These are phyloP conservation scores for Tuber umbilicatum DNA, from an alignment of 495 filamentous ascomycete genomes.

Conservation along the genomic window DNA sequence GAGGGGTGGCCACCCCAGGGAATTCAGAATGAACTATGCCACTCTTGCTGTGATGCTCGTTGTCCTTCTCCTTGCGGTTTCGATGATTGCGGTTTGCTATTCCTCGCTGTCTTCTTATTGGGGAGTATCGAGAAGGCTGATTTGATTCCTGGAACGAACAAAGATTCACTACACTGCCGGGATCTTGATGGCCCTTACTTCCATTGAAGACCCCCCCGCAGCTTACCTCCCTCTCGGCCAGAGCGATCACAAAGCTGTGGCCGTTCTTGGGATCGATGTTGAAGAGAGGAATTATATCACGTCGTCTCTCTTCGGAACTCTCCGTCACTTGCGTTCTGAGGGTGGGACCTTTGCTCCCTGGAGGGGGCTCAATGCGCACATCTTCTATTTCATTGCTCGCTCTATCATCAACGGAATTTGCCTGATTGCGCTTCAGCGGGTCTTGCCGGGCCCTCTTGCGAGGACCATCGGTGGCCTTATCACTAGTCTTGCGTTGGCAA, in stretches of 20 bases:
- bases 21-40: not conserved
- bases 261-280: conserved; percentile 6
- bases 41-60: not conserved
- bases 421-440: conserved; percentile 39
- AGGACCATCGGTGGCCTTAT: conserved; percentile 39
- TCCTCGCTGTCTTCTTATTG: not conserved
- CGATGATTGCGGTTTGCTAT: not conserved
- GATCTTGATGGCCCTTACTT: conserved; percentile 55
- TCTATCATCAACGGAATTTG: conserved; percentile 21
- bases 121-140: not conserved
- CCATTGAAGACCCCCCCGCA: conserved; percentile 56
- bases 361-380: conserved; percentile 32
- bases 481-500: conserved; percentile 42
- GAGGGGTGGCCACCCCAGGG: not conserved
- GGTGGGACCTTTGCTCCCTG: conserved; percentile 54
- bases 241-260: conserved; percentile 35
- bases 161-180: conserved; percentile 55
- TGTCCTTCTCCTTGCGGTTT: not conserved
- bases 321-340: conserved; percentile 53
- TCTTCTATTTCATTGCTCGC: not conserved
- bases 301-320: conserved; percentile 51
- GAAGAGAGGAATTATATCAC: conserved; percentile 52
- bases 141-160: not conserved
- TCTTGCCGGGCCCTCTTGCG: conserved; percentile 43
- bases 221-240: conserved; percentile 46